Base-by-base conservation (phyloP, 108 stramenopile species). In the Fragilaria crotonensis region DNA sequence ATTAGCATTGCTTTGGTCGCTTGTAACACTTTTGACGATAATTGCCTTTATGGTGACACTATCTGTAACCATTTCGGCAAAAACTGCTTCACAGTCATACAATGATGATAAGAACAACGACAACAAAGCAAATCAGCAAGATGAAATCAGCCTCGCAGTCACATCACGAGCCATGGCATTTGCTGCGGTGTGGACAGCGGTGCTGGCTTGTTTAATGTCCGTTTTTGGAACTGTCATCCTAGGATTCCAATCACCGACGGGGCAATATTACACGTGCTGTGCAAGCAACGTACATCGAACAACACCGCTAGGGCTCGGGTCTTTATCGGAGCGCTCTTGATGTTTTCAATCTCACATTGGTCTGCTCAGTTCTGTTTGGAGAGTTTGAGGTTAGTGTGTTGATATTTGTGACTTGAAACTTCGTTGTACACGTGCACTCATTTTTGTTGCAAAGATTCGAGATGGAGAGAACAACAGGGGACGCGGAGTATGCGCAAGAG, bases 281-380 rank as follows among this genome's bases (percentile, higher is more conserved):
- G 28, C 70, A 7, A 67, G 78, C 14, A 68, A 72, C 48, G 91
- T 93, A 0, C 87, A 89, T 68, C 48, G 75, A 61, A 87, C 87
- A 59, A 89, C 87, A 51, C 87, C 87, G 1, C 21, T 93, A 64
- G 75, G 79, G 1, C 61, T 93, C 28, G 91, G 91, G 19, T 73
- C 84, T 4, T 93, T 93, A 85, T 86, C 49, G 91, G 91, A 5
- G 73, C 82, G 20, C 58, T 89, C 0, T 52, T 93, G 18, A 89
- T 93, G 87, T 84, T 89, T 69, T 82, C 85, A 93, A 93, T 69
- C 50, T 89, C 27, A 85, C 86, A 21, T 71, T 93, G 68, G 76
- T 81, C 23, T 81, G 76, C 56, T 63, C 85, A 4, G 73, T 82
- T 17, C 55, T 86, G 17, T 93, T 93, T 77, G 91, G 87, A 54